Evolutionary conservation across 371 early-diverging fungal genomes (phyloP), one percentile per base, ranked within the genome.

Genomic region (Nematocida sp.): DNA sequence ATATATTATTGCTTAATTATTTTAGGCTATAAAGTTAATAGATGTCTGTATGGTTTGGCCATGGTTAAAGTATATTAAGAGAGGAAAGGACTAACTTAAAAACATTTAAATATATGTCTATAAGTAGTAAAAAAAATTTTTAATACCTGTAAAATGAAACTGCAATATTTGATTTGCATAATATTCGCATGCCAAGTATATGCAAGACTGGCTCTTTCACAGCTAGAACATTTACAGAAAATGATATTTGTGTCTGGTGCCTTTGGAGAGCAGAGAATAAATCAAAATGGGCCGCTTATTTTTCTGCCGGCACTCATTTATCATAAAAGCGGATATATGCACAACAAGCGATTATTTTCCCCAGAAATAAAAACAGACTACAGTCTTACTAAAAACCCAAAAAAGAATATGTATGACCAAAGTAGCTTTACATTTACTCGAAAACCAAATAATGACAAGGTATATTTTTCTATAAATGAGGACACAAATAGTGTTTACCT

Each of bases 241-340:
- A 15, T 15, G 9, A 50, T 15, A 50, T 50, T 9, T 15, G 15
- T 9, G 15, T 9, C 9, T 15, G 0, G 15, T 15, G 15, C 50
- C 6, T 50, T 50, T 50, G 50, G 50, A 9, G 9, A 9, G 9
- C 50, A 50, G 50, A 50, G 15, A 50, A 15, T 50, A 15, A 6
- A 15, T 15, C 50, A 50, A 15, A 15, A 50, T 9, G 50, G 50
- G 50, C 50, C 50, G 9, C 15, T 50, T 6, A 15, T 6, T 15
- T 50, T 50, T 50, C 15, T 50, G 50, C 50, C 6, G 0, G 15
- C 50, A 50, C 15, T 9, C 15, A 50, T 50, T 50, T 50, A 50
- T 50, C 50, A 50, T 15, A 50, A 50, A 50, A 50, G 15, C 9
- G 58, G 58, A n/a, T 58, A 23, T 58, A 58, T 58, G 58, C 58